These are phyloP conservation scores for Cladorrhinum sp. DNA, from an alignment of 2,329 filamentous ascomycete species.

Conservation along the genomic window DNA sequence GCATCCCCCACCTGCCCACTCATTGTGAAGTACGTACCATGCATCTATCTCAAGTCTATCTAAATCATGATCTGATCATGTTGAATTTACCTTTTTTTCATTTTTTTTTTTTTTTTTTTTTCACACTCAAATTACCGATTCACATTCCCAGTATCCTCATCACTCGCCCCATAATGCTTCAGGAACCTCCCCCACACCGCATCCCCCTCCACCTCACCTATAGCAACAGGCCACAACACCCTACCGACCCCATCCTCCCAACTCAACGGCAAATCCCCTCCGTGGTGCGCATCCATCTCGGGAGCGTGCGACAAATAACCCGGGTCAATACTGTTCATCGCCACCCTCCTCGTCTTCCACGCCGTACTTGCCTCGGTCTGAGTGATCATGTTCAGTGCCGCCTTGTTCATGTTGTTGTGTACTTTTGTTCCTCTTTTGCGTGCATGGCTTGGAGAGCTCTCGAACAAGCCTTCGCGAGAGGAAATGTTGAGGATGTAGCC, in stretches of 20 bases:
- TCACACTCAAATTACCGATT: background rate
- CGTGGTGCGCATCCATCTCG: conserved; percentile 28
- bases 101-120: too few relatives aligned
- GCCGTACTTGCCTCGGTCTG: conserved; percentile 34
- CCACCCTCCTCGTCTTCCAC: conserved; percentile 32
- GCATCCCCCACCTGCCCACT: too few relatives aligned
- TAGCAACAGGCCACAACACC: conserved; percentile 35
- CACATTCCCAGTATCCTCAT: conserved; percentile 3
- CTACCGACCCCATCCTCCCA: conserved; percentile 39
- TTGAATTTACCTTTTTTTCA: too few relatives aligned
- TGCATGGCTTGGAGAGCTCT: conserved; percentile 17
- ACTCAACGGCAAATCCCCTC: conserved; percentile 32
- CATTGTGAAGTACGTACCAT: too few relatives aligned
- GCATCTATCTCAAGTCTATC: too few relatives aligned
- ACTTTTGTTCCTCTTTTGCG: conserved; percentile 35
- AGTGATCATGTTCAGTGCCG: conserved; percentile 41
- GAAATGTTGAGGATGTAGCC: conserved; percentile 36
- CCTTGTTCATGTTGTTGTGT: conserved; percentile 41
- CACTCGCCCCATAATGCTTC: conserved; percentile 19
- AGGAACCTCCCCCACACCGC: conserved; percentile 19
- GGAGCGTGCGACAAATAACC: conserved; percentile 39
- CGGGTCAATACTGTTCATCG: conserved; percentile 39
- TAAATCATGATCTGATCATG: too few relatives aligned
- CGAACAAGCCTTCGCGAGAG: conserved; percentile 37
- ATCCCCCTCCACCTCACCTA: conserved; percentile 17